A percentile compares a stretch with the other conserved stretches of the same genome.
Evolutionary conservation across 108 stramenopile genomes (phyloP).

Genomic region (Epithemia pelagica): DNA sequence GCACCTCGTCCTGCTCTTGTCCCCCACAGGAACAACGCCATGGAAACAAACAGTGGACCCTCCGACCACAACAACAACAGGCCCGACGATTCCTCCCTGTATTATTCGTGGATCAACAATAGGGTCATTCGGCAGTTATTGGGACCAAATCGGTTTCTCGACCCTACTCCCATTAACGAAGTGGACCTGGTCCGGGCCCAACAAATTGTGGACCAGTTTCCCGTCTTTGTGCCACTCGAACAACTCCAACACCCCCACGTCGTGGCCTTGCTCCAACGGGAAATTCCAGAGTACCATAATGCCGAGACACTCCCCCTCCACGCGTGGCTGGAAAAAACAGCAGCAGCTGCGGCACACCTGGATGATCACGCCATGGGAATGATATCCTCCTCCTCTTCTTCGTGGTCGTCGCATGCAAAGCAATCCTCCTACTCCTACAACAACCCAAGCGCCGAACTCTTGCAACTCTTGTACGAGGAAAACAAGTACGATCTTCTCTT

Average conservation of each 20-base stretch:
- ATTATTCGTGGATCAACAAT: background rate
- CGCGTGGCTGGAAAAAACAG: background rate
- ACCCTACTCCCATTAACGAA: background rate
- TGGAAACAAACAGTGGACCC: background rate
- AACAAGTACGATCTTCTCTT: conserved; percentile 1
- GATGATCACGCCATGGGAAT: background rate
- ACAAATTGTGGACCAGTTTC: background rate
- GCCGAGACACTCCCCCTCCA: background rate
- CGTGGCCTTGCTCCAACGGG: background rate
- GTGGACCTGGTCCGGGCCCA: background rate
- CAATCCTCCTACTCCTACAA: background rate
- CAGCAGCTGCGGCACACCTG: background rate
- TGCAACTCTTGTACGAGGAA: background rate
- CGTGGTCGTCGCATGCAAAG: background rate
- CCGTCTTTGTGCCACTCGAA: background rate
- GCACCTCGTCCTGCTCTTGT: too few species aligned
- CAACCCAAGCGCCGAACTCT: background rate
- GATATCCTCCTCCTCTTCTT: background rate
- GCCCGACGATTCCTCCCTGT: background rate
- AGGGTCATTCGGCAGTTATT: background rate
- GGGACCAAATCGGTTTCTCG: background rate
- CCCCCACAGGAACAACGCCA: background rate
- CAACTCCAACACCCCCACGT: background rate
- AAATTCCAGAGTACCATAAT: background rate
- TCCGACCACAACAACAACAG: background rate